Conservation (phyloP, 495 filamentous ascomycete species). For the Penicillium macrosclerotiorum region DNA sequence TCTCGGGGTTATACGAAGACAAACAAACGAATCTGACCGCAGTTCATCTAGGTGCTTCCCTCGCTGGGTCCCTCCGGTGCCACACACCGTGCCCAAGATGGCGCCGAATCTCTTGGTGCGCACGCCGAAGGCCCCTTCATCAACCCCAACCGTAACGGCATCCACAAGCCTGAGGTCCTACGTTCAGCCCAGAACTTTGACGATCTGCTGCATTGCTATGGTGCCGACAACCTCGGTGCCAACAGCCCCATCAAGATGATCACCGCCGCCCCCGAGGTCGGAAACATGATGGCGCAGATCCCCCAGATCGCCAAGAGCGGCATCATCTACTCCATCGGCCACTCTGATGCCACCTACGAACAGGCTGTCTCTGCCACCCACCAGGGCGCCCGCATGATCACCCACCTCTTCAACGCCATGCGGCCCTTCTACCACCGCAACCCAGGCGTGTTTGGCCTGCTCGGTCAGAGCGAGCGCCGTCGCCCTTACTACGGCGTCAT, state of each 20-base stretch:
- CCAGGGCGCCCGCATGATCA: slow-evolving; percentile 79
- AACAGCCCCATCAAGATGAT: slow-evolving; percentile 63
- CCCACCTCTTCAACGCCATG: slow-evolving; percentile 92
- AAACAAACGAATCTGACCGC: background rate
- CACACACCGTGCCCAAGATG: slow-evolving; percentile 47
- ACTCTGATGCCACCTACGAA: slow-evolving; percentile 77
- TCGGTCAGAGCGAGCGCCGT: slow-evolving; percentile 49
- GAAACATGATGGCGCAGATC: slow-evolving; percentile 60
- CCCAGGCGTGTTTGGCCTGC: slow-evolving; percentile 77
- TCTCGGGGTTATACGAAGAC: no score
- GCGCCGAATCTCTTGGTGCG: slow-evolving; percentile 78
- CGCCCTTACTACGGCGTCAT: slow-evolving; percentile 61
- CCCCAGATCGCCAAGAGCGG: slow-evolving; percentile 54
- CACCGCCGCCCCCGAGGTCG: slow-evolving; percentile 77
- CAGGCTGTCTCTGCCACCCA: slow-evolving; percentile 62
- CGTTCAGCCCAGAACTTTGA: slow-evolving; percentile 47
- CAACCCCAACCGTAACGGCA: slow-evolving; percentile 66
- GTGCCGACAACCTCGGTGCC: slow-evolving; percentile 53
- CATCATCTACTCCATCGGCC: slow-evolving; percentile 75
- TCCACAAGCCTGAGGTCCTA: slow-evolving; percentile 67
- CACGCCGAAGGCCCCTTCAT: slow-evolving; percentile 87
- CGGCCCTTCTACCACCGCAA: slow-evolving; percentile 79
- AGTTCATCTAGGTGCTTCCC: slow-evolving; percentile 54
- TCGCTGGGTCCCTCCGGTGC: slow-evolving; percentile 66
- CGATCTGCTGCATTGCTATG: slow-evolving; percentile 68